A percentile compares a stretch with the other conserved stretches of the same genome.
These are phyloP conservation scores for Lavandula angustifolia DNA, from an alignment of 257 asterid genomes.

Conservation along the genomic window DNA sequence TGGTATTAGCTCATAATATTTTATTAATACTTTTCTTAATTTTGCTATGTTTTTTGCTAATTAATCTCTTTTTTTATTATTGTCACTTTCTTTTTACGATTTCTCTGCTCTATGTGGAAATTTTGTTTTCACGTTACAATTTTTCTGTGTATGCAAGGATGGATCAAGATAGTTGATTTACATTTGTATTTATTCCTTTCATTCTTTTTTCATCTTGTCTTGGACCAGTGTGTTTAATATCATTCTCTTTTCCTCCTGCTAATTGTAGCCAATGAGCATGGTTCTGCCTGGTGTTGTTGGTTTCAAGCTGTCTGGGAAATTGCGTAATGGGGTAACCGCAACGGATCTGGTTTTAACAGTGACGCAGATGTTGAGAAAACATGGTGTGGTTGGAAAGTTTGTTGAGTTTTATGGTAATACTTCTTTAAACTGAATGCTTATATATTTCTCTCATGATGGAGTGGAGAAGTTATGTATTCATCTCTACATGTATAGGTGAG, in stretches of 20 bases:
- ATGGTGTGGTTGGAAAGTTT: slow-evolving; percentile 90
- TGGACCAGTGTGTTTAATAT: background rate
- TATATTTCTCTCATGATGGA: slow-evolving; percentile 23
- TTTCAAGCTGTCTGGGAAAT: slow-evolving; percentile 73
- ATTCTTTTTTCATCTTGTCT: background rate
- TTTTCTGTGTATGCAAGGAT: background rate
- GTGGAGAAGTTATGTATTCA: slow-evolving; percentile 4
- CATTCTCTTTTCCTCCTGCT: slow-evolving; percentile 1
- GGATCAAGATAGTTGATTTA: background rate
- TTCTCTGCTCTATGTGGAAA: background rate
- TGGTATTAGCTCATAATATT: background rate
- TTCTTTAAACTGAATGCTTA: slow-evolving; percentile 13
- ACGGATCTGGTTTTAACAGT: slow-evolving; percentile 94
- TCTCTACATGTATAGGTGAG: slow-evolving; percentile 50
- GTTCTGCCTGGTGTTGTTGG: slow-evolving; percentile 95
- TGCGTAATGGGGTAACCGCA: slow-evolving; percentile 82
- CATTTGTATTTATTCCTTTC: background rate
- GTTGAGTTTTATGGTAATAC: slow-evolving; percentile 74
- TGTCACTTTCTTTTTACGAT: background rate
- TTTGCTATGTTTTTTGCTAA: background rate
- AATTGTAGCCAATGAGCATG: slow-evolving; percentile 90
- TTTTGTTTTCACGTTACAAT: background rate
- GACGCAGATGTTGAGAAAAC: slow-evolving; percentile 85
- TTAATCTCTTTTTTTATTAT: background rate
- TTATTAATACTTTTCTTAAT: background rate